Conservation (phyloP, 2,329 filamentous ascomycete species). For the Mycosphaerella sp. region DNA sequence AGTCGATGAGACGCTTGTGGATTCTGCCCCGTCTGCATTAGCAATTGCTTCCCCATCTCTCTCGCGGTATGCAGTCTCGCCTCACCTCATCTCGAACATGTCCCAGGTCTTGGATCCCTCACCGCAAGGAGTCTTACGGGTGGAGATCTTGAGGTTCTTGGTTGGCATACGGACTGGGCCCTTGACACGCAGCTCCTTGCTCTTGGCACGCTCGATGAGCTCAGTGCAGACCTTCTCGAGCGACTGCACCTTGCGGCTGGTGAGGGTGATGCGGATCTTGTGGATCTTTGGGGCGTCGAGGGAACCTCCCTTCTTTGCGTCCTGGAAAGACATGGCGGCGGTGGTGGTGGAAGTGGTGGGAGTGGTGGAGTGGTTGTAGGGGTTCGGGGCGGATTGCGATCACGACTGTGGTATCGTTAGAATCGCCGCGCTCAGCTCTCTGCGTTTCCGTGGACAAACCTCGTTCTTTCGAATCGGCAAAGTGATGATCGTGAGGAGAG, state of each 20-base stretch:
- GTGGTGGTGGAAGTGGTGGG: constrained; percentile 26
- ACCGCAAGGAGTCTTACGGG: constrained; percentile 98
- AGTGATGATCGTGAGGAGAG: constrained; percentile 45
- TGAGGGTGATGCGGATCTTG: constrained; percentile 98
- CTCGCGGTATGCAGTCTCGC: constrained; percentile 61
- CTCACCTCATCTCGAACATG: constrained; percentile 84
- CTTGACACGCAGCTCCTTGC: constrained; percentile 98
- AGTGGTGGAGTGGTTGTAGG: constrained; percentile 23
- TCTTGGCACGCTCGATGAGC: constrained; percentile 97
- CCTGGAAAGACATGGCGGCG: constrained; percentile 77
- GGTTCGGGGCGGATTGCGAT: constrained; percentile 39
- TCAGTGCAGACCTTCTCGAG: constrained; percentile 98
- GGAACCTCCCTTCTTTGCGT: constrained; percentile 73
- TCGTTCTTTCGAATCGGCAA: constrained; percentile 43
- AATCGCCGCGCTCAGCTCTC: constrained; percentile 1
- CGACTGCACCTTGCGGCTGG: constrained; percentile 85
- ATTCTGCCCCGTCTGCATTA: constrained; percentile 25
- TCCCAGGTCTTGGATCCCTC: constrained; percentile 99
- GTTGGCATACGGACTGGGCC: constrained; percentile 95
- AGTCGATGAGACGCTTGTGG: constrained; percentile 40
- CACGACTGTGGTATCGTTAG: constrained; percentile 40
- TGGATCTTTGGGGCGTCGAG: constrained; percentile 90
- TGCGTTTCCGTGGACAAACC: constrained; percentile 13
- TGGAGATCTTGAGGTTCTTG: constrained; percentile 94
- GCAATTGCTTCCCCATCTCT: constrained; percentile 31